These are phyloP conservation scores for Wallacemonas sp. DNA, from an alignment of 208 protist species.

Conservation along the genomic window DNA sequence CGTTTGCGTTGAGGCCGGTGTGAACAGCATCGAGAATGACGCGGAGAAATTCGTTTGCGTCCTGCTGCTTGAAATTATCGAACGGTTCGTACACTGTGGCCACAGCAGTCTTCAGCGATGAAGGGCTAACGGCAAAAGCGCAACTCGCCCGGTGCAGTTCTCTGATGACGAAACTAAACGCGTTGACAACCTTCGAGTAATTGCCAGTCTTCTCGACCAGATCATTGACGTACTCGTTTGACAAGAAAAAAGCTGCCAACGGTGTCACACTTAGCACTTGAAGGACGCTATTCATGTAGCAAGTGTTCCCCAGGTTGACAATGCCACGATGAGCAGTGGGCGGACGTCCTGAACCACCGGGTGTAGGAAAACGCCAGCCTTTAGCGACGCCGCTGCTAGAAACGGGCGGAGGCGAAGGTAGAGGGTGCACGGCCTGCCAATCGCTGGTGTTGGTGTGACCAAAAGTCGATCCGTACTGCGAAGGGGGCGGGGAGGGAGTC, in stretches of 20 bases:
- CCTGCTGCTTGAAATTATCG: conserved; percentile 79
- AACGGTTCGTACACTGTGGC: conserved; percentile 73
- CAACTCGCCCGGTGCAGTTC: conserved; percentile 64
- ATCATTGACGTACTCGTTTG: conserved; percentile 53
- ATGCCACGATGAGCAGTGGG: conserved; percentile 56
- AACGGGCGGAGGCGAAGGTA: not conserved
- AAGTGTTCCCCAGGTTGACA: conserved; percentile 92
- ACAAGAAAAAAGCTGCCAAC: conserved; percentile 90
- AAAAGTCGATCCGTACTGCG: not conserved
- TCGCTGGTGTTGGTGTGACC: not conserved
- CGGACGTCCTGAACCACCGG: conserved; percentile 28
- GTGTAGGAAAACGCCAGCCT: conserved; percentile 14
- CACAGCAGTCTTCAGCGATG: conserved; percentile 75
- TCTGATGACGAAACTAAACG: conserved; percentile 79
- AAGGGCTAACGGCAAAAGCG: conserved; percentile 67
- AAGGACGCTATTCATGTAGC: conserved; percentile 91
- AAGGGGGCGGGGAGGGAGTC: not conserved
- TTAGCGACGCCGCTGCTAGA: not conserved
- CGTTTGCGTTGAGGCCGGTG: conserved; percentile 84
- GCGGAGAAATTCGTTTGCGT: conserved; percentile 92
- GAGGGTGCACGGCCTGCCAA: not conserved
- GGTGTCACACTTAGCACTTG: conserved; percentile 82
- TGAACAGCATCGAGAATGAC: conserved; percentile 92
- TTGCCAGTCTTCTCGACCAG: conserved; percentile 34
- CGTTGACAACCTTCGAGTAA: conserved; percentile 33